Evolutionary conservation across 2,329 filamentous ascomycete genomes (phyloP).

Genomic region (Exophiala lecanii-corni): DNA sequence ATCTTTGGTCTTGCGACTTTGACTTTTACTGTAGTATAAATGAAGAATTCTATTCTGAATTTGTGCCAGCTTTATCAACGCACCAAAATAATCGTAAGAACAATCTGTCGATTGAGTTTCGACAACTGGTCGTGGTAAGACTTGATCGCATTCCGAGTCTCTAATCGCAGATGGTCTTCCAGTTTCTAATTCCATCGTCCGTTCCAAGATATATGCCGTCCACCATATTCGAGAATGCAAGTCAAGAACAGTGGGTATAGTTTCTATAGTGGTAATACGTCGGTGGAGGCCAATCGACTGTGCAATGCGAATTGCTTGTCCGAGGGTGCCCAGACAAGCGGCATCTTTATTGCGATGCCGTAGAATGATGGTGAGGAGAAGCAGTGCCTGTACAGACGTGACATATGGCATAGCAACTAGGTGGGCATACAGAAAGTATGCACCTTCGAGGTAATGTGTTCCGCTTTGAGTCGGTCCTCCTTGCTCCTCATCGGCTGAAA

Average conservation of each 20-base stretch:
- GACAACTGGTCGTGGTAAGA: constrained; percentile 1
- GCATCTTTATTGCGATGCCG: constrained; percentile 10
- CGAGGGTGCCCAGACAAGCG: constrained; percentile 25
- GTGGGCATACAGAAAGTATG: constrained; percentile 8
- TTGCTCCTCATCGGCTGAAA: constrained; percentile 7
- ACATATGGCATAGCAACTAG: constrained; percentile 11
- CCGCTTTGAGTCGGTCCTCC: constrained; percentile 1
- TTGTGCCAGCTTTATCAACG: constrained; percentile 4
- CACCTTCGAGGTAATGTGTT: constrained; percentile 2
- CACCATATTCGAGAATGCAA: constrained; percentile 11
- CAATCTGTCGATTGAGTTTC: neutral
- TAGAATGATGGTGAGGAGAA: constrained; percentile 5
- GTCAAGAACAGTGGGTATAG: constrained; percentile 31
- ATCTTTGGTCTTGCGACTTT: neutral
- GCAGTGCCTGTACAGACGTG: constrained; percentile 7
- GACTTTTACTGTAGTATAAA: constrained; percentile 2
- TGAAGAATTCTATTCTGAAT: constrained; percentile 7
- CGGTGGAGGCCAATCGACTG: constrained; percentile 58
- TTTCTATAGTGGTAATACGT: constrained; percentile 41
- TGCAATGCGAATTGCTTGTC: constrained; percentile 54
- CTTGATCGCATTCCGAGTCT: constrained; percentile 7
- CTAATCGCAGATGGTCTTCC: constrained; percentile 9
- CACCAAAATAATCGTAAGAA: constrained; percentile 4
- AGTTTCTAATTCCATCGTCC: constrained; percentile 9
- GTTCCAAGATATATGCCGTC: constrained; percentile 9